Base-by-base conservation (phyloP, 768 basidiomycete species). In the Dentipellis sp. region DNA sequence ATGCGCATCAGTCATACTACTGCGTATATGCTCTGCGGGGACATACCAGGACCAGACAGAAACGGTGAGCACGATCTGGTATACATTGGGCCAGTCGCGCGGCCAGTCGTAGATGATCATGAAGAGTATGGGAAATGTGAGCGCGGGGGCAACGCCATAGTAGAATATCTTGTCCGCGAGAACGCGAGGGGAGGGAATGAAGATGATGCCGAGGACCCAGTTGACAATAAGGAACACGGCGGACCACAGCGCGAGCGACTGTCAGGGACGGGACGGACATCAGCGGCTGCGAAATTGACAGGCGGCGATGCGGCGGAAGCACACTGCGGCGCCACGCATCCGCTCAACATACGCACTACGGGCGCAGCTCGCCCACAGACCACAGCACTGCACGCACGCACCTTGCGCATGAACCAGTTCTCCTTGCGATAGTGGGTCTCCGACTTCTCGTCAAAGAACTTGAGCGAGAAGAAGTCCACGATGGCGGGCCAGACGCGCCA, bases 91-190 rank as follows among this genome's bases (percentile, higher is more conserved):
- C 17, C 78, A 75, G 58, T 84, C 79, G 45, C 84, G 75, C 1
- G 88, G 89, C 74, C 81, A 83, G 72, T 92, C 84, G 63, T 79
- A 84, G 54, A 84, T 72, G 55, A 90, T 78, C 74, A 89, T 75
- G 52, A 80, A 66, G 29, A 82, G 65, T 37, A 90, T 70, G 1
- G 84, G 86, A 19, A 90, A 66, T 29, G 79, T 84, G 52, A 87
- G 66, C 3, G 71, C 67, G 2, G 88, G 82, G 2, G 81, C 77
- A 60, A 86, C 73, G 16, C 74, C 81, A 65, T 79, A 86, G 62
- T 81, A 75, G 67, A 83, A 84, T 21, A 81, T 72, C 61, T 81
- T 76, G 67, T 91, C 86, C 38, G 78, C 67, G 4, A 78, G 61
- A 16, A 67, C 70, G 12, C 71, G 58, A 11, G 78, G 77, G 23